These are phyloP conservation scores for Boletus edulis DNA, from an alignment of 768 basidiomycete genomes.

Conservation along the genomic window DNA sequence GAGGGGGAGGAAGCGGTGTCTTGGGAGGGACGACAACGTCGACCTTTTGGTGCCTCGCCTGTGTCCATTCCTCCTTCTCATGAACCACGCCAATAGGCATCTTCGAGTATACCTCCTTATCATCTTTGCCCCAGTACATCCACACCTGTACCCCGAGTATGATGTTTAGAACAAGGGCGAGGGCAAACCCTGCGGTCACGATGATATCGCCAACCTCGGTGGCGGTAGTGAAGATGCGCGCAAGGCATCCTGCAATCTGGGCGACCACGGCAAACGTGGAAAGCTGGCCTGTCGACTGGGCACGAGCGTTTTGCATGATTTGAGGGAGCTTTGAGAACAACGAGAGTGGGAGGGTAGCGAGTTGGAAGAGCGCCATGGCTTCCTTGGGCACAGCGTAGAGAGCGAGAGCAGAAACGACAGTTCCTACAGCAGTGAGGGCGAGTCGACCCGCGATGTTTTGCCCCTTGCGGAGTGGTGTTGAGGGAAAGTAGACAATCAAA, in stretches of 20 bases:
- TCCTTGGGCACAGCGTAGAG: conserved; percentile 49
- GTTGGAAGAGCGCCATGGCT: conserved; percentile 68
- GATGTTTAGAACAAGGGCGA: conserved; percentile 79
- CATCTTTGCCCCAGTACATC: conserved; percentile 72
- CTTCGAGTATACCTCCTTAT: conserved; percentile 27
- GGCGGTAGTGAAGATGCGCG: conserved; percentile 89
- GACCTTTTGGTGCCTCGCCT: conserved; percentile 29
- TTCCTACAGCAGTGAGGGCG: conserved; percentile 29
- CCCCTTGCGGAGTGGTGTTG: conserved; percentile 23
- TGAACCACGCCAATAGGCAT: conserved; percentile 16
- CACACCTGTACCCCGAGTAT: conserved; percentile 85
- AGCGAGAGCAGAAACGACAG: conserved; percentile 34
- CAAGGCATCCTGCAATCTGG: conserved; percentile 86
- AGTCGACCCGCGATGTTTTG: conserved; percentile 32
- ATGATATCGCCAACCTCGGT: conserved; percentile 84
- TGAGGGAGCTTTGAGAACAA: conserved; percentile 94
- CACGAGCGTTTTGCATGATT: conserved; percentile 75
- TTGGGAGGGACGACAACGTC: conserved; percentile 45
- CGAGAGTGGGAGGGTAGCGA: conserved; percentile 86
- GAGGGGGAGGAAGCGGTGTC: conserved; percentile 44
- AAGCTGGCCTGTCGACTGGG: conserved; percentile 86
- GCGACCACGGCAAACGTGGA: conserved; percentile 89
- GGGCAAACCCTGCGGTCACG: conserved; percentile 78
- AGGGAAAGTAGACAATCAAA: conserved; percentile 72
- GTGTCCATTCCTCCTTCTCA: conserved; percentile 31